Conservation (phyloP, 148 eudicot genomes). For the Linanthus parryae region DNA sequence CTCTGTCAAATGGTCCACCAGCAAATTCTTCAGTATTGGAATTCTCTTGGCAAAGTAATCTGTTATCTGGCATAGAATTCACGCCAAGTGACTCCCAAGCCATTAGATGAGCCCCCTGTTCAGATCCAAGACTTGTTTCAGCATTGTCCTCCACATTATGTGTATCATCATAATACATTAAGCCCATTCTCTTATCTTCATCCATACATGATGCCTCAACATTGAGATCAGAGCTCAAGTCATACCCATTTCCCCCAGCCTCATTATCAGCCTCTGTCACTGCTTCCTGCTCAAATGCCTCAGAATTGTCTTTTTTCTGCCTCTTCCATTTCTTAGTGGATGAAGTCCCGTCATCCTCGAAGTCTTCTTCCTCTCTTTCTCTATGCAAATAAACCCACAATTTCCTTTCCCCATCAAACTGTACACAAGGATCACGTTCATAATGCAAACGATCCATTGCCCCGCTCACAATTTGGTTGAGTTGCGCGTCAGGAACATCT, state of each 20-base stretch:
- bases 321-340: conserved; percentile 97
- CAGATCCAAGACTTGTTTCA: conserved; percentile 30
- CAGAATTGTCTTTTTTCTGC: conserved; percentile 81
- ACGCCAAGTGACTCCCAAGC: conserved; percentile 28
- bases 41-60: conserved; percentile 43
- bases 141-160: conserved; percentile 31
- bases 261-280: conserved; percentile 58
- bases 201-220: conserved; percentile 35
- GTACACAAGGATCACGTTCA: conserved; percentile 96
- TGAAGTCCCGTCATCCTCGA: conserved; percentile 97
- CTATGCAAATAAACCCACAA: conserved; percentile 95
- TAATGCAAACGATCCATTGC: conserved; percentile 98
- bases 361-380: conserved; percentile 94
- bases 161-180: conserved; percentile 26
- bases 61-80: conserved; percentile 29
- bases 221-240: conserved; percentile 61
- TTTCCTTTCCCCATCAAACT: conserved; percentile 78
- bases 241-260: conserved; percentile 42
- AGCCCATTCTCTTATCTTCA: conserved; percentile 31
- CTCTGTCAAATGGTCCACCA: conserved; percentile 37
- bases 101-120: conserved; percentile 23
- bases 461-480: conserved; percentile 94
- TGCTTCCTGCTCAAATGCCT: conserved; percentile 55
- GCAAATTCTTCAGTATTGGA: conserved; percentile 48
- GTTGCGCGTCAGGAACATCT: conserved; percentile 70